These are phyloP conservation scores for Podila verticillata DNA, from an alignment of 192 early-diverging fungal species.

Conservation along the genomic window DNA sequence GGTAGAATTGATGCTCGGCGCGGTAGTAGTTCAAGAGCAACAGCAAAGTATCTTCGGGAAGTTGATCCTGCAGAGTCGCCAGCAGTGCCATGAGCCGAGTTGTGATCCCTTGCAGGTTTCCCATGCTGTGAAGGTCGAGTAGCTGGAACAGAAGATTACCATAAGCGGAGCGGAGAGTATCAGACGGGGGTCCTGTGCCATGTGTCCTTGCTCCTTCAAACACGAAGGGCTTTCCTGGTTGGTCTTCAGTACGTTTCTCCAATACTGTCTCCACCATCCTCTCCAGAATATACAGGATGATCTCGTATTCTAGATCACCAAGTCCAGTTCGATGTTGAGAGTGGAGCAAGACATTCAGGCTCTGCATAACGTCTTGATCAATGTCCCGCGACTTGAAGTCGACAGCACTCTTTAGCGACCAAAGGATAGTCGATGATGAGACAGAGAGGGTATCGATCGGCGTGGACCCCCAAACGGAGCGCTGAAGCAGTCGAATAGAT, in stretches of 20 bases:
- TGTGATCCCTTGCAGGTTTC: constrained; percentile 46
- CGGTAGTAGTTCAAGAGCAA: constrained; percentile 62
- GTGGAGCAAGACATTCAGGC: constrained; percentile 17
- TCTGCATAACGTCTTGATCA: constrained; percentile 35
- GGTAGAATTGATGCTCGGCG: constrained; percentile 59
- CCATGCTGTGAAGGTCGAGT: constrained; percentile 27
- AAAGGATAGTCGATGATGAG: constrained; percentile 46
- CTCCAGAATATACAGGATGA: constrained; percentile 59
- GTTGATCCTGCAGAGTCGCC: constrained; percentile 51
- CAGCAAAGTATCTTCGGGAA: constrained; percentile 53
- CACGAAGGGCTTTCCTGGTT: constrained; percentile 15
- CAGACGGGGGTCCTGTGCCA: background rate
- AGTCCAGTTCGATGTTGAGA: constrained; percentile 14
- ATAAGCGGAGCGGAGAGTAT: constrained; percentile 27
- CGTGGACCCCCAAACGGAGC: constrained; percentile 64
- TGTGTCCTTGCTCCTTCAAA: constrained; percentile 11
- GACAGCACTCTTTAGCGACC: constrained; percentile 42
- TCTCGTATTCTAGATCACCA: constrained; percentile 57
- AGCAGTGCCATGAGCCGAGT: constrained; percentile 60
- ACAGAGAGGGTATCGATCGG: constrained; percentile 52
- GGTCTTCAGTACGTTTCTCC: constrained; percentile 14
- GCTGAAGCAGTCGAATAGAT: constrained; percentile 63
- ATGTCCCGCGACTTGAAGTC: constrained; percentile 28
- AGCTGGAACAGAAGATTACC: constrained; percentile 40
- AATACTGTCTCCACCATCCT: constrained; percentile 6